These are phyloP conservation scores for Pythium rhizo-oryzae DNA, from an alignment of 352 stramenopile species.

Conservation along the genomic window DNA sequence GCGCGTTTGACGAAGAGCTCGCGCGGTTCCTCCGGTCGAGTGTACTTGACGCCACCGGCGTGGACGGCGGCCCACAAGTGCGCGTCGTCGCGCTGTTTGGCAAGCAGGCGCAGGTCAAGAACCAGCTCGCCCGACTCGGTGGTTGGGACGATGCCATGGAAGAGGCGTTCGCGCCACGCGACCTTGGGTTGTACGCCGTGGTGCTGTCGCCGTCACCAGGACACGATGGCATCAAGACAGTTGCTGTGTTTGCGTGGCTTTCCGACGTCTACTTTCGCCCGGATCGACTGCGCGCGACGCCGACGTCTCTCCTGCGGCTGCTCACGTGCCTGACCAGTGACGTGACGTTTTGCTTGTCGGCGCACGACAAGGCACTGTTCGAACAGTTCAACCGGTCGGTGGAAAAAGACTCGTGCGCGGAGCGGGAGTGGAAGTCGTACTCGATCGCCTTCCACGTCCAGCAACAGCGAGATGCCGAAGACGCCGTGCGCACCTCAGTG, in stretches of 20 bases:
- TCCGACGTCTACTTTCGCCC: slow-evolving; percentile 45
- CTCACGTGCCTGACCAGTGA: slow-evolving; percentile 50
- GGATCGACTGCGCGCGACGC: slow-evolving; percentile 17
- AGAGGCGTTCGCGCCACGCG: slow-evolving; percentile 30
- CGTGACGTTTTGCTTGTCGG: slow-evolving; percentile 45
- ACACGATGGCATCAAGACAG: slow-evolving; percentile 3
- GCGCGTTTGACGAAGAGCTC: slow-evolving; percentile 68
- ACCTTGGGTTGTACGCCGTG: slow-evolving; percentile 62
- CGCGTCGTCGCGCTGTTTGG: slow-evolving; percentile 58
- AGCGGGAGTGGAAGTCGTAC: slow-evolving; percentile 36
- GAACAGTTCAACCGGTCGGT: slow-evolving; percentile 30
- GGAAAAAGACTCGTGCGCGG: not conserved
- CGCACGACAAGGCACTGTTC: too few species aligned
- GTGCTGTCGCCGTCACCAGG: slow-evolving; percentile 22
- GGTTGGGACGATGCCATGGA: slow-evolving; percentile 55
- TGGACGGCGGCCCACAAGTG: slow-evolving; percentile 11
- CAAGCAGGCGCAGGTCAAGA: slow-evolving; percentile 55
- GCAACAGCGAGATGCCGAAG: slow-evolving; percentile 22
- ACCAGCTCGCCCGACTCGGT: slow-evolving; percentile 36
- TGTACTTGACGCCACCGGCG: slow-evolving; percentile 35
- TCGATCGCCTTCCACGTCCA: slow-evolving; percentile 36
- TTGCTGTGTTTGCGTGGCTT: slow-evolving; percentile 76
- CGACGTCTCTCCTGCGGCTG: slow-evolving; percentile 76
- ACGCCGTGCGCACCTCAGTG: slow-evolving; percentile 1
- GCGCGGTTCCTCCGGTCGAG: slow-evolving; percentile 54